Evolutionary conservation across 1,139 yeast species (phyloP).

Genomic region (Yamadazyma aaseri): DNA sequence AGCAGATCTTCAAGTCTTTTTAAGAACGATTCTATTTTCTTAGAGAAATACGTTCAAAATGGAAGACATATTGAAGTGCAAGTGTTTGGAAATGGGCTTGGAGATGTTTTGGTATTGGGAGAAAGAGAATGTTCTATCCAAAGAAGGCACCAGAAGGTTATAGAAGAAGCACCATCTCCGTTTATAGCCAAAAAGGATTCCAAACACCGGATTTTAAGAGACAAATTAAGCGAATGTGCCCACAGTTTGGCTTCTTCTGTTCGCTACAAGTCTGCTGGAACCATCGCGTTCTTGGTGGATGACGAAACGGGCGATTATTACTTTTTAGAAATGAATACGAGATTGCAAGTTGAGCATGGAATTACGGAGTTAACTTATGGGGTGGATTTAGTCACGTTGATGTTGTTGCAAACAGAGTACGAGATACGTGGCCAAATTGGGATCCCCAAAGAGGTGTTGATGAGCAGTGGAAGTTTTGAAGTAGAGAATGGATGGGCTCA

Average conservation of each 20-base stretch:
- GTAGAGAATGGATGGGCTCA: constrained; percentile 16
- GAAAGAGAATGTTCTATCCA: constrained; percentile 51
- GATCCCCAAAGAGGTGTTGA: constrained; percentile 13
- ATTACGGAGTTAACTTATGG: constrained; percentile 33
- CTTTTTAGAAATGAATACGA: constrained; percentile 35
- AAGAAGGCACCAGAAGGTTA: constrained; percentile 49
- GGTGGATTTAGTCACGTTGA: constrained; percentile 31
- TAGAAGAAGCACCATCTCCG: constrained; percentile 48
- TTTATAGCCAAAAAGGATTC: constrained; percentile 19
- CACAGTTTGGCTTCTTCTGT: constrained; percentile 24
- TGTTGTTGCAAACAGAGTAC: constrained; percentile 32
- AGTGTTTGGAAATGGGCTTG: constrained; percentile 43
- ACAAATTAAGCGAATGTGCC: constrained; percentile 24
- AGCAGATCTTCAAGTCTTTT: constrained; percentile 7
- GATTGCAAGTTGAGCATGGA: constrained; percentile 40
- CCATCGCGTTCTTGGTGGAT: constrained; percentile 36
- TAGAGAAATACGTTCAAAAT: constrained; percentile 42
- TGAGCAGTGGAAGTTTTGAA: neutral
- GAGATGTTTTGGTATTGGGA: constrained; percentile 43
- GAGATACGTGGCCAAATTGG: constrained; percentile 22
- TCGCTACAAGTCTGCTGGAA: constrained; percentile 35
- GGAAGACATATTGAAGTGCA: constrained; percentile 50
- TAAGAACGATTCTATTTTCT: constrained; percentile 37
- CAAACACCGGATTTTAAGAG: constrained; percentile 15
- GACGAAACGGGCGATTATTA: constrained; percentile 28